Conservation (phyloP, 139 green algal genomes). For the Asterochloris erici region DNA sequence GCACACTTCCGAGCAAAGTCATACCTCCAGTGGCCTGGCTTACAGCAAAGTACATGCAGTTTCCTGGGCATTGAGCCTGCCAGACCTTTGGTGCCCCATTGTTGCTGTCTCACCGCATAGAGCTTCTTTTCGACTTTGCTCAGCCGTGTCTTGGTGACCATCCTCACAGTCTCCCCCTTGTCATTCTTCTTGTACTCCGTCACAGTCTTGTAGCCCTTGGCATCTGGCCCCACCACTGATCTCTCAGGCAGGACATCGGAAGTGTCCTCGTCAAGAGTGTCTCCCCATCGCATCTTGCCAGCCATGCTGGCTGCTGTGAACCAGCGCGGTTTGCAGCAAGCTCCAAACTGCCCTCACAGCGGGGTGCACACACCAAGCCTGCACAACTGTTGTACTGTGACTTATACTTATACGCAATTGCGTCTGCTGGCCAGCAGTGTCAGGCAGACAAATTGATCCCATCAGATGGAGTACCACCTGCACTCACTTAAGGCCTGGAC, state of each 20-base stretch:
- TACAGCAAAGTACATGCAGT: too few species aligned
- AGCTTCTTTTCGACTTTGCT: constrained; percentile 89
- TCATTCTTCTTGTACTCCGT: constrained; percentile 92
- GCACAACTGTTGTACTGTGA: too few species aligned
- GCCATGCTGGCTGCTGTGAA: constrained; percentile 15
- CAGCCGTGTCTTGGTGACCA: constrained; percentile 84
- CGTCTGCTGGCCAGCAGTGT: too few species aligned
- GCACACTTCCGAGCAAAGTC: too few species aligned
- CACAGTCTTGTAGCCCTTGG: constrained; percentile 85
- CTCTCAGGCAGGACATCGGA: constrained; percentile 59
- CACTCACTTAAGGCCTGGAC: too few species aligned
- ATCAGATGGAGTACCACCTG: too few species aligned
- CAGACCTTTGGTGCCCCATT: neutral
- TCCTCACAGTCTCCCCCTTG: constrained; percentile 89
- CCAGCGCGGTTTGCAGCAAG: too few species aligned
- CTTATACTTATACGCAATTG: too few species aligned
- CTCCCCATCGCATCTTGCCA: constrained; percentile 77
- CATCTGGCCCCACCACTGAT: constrained; percentile 74
- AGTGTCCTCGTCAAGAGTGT: constrained; percentile 79
- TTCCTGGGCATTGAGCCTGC: neutral
- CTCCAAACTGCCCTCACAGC: too few species aligned
- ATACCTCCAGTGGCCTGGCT: too few species aligned
- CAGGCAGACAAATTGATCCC: too few species aligned
- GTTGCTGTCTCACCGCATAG: constrained; percentile 62
- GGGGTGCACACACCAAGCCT: too few species aligned